These are phyloP conservation scores for Apiotrichum sp. DNA, from an alignment of 1,284 basidiomycete genomes.

Conservation along the genomic window DNA sequence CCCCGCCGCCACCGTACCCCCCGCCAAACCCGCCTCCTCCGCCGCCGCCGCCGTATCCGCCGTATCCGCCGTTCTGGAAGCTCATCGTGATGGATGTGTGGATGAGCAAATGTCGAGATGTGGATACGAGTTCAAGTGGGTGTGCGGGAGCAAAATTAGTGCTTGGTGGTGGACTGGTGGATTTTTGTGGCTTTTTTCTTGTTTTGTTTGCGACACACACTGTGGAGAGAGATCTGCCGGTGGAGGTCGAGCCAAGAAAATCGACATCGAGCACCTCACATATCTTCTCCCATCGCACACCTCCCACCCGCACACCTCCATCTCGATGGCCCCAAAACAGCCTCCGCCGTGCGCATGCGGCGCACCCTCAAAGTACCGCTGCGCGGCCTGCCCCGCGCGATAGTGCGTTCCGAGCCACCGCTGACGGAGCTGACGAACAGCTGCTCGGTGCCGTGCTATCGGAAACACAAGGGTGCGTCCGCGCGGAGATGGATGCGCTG, in stretches of 20 bases:
- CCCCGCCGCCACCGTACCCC: conserved; percentile 15
- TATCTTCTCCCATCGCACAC: conserved; percentile 4
- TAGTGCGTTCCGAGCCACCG: conserved; percentile 28
- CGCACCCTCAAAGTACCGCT: conserved; percentile 38
- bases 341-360: conserved; percentile 15
- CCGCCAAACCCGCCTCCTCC: conserved; percentile 14
- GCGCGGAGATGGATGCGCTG: neutral
- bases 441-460: conserved; percentile 46
- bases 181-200: too few relatives aligned
- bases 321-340: too few relatives aligned
- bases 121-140: neutral
- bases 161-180: too few relatives aligned
- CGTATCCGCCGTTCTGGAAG: conserved; percentile 28
- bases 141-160: conserved; percentile 4
- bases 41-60: conserved; percentile 10
- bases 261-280: neutral
- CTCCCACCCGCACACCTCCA: conserved; percentile 24
- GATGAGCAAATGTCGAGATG: neutral
- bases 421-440: conserved; percentile 17
- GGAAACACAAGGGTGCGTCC: conserved; percentile 38
- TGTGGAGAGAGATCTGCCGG: neutral
- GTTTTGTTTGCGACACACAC: neutral
- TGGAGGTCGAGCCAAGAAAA: too few relatives aligned
- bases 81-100: conserved; percentile 20
- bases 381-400: conserved; percentile 37